Base-by-base conservation (phyloP, 2,329 filamentous ascomycete genomes). In the Ophiostoma australiae region DNA sequence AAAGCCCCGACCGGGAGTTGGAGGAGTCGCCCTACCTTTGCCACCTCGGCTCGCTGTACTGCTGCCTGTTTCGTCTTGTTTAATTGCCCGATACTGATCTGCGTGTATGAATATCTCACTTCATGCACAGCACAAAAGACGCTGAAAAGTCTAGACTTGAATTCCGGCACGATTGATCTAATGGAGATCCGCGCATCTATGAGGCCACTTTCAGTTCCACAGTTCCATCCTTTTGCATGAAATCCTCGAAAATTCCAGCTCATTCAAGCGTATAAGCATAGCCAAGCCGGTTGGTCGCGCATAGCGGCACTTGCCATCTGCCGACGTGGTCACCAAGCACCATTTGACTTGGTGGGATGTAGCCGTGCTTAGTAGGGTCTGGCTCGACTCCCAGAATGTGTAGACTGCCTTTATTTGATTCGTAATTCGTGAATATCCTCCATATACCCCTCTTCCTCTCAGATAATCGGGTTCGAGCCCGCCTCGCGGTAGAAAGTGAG, bases 401-500 rank as follows among this genome's bases (percentile, higher is more conserved):
- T 48, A 48, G 44, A 48, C 17, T 48, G 20, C 44, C 44, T 48
- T 48, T 4, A 20, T 48, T 48, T 48, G 44, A 48, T 58, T 31
- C 67, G 7, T 52, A 52, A 27, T 20, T 52, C 44, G 41, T 35
- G 58, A 35, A 20, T 20, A 55, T 23, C 7, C 17, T 7, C n/a
- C 27, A 35, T 20, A 33, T 61, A 33, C 17, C 44, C 44, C 1
- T 48, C 44, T 5, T 37, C 35, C 35, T 10, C 61, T 69, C 70
- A 74, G 58, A 73, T 70, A 11, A 75, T 74, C 11, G 74, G 73
- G 13, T 73, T 72, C 11, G 74, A 75, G 8, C 74, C 74, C 0
- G 93, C 93, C 81, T 97, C 93, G 61, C 93, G 84, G 78, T 96
- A 97, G 79, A 97, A 93, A 0, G 89, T 88, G 73, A 97, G 84